phyloP scores from a whole-genome alignment of 2,329 filamentous ascomycete genomes.

The Teratosphaeria nubilosa region DNA sequence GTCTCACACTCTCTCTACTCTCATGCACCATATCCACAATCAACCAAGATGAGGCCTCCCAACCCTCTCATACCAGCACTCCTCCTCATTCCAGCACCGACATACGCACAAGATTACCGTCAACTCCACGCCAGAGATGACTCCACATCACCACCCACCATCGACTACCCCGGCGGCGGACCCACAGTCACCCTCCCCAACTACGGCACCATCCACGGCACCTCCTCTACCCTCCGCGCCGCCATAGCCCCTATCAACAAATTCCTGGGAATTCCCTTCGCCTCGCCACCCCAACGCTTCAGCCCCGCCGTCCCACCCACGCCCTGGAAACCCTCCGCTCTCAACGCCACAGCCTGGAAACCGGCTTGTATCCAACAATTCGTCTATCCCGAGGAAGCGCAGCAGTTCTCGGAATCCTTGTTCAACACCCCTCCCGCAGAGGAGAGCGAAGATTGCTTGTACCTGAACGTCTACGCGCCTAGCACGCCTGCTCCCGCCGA shows the following conservation, averaged over 20 bases:
- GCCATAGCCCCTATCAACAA: slow-evolving; percentile 24
- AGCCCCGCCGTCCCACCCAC: slow-evolving; percentile 5
- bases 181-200: slow-evolving; percentile 22
- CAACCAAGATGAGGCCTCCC: neutral
- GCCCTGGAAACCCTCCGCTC: slow-evolving; percentile 13
- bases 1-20: neutral
- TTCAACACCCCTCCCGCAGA: slow-evolving; percentile 24
- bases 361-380: slow-evolving; percentile 27
- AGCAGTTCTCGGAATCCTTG: slow-evolving; percentile 21
- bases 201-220: slow-evolving; percentile 18
- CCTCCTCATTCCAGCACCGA: neutral
- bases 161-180: slow-evolving; percentile 7
- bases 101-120: neutral
- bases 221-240: slow-evolving; percentile 20
- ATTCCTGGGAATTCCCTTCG: slow-evolving; percentile 27
- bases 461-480: slow-evolving; percentile 27
- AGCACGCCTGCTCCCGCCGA: slow-evolving; percentile 16
- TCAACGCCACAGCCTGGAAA: slow-evolving; percentile 22
- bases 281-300: slow-evolving; percentile 25
- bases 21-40: neutral
- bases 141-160: neutral
- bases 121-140: neutral
- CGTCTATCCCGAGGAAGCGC: slow-evolving; percentile 16
- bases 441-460: slow-evolving; percentile 27
- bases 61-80: neutral